Conservation (phyloP, 2,329 filamentous ascomycete genomes). For the Cordyceps tenuipes region DNA sequence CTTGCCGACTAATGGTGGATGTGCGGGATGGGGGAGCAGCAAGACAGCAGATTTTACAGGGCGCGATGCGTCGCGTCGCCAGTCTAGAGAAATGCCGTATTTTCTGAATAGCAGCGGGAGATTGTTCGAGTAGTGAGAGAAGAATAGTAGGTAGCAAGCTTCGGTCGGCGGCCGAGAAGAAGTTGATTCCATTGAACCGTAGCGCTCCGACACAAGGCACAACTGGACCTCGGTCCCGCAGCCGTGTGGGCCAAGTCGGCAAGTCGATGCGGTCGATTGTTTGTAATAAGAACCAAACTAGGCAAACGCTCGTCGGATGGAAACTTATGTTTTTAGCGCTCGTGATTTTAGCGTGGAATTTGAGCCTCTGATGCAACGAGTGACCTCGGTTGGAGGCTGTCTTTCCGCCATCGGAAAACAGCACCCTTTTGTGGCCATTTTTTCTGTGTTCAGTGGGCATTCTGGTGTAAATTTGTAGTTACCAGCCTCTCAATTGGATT, state of each 20-base stretch:
- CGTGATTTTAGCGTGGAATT: too few species aligned
- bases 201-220: constrained; percentile 9
- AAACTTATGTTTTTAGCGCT: too few species aligned
- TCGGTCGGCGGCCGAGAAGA: not conserved
- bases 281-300: too few species aligned
- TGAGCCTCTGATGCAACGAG: too few species aligned
- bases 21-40: not conserved
- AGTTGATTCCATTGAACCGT: constrained; percentile 7
- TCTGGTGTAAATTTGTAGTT: too few species aligned
- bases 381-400: too few species aligned
- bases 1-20: not conserved
- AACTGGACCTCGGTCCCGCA: constrained; percentile 10
- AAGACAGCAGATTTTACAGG: not conserved
- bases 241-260: constrained; percentile 9
- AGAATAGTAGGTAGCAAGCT: not conserved
- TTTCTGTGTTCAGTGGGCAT: too few species aligned
- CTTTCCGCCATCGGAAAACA: too few species aligned
- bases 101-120: not conserved
- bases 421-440: too few species aligned
- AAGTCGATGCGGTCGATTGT: too few species aligned
- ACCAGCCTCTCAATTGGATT: too few species aligned
- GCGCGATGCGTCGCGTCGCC: not conserved
- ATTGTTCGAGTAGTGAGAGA: not conserved
- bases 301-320: too few species aligned
- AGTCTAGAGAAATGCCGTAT: not conserved